A percentile compares a stretch with the other conserved stretches of the same genome.
phyloP scores from a whole-genome alignment of 352 stramenopile species.

The Phytophthora hibernalis region DNA sequence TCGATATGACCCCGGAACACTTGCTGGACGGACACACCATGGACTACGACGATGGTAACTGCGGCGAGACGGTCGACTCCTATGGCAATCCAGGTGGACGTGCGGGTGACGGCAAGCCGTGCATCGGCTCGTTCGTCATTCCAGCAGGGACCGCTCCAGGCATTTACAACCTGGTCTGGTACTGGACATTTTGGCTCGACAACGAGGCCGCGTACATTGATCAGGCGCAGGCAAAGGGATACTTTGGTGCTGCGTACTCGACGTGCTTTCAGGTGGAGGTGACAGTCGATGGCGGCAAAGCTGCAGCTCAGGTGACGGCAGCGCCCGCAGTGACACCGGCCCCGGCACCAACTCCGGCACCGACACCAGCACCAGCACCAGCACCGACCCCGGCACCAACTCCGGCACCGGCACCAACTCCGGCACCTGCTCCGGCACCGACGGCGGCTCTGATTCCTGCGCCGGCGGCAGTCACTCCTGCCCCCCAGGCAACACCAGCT shows the following conservation, averaged over 20 bases:
- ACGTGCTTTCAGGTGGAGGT: constrained; percentile 79
- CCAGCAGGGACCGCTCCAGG: constrained; percentile 49
- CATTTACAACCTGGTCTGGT: constrained; percentile 77
- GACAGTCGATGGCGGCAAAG: constrained; percentile 9
- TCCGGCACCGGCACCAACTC: constrained; percentile 8
- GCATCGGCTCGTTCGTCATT: constrained; percentile 60
- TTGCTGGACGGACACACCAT: constrained; percentile 54
- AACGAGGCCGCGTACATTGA: constrained; percentile 56
- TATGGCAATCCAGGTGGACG: constrained; percentile 52
- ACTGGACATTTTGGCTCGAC: constrained; percentile 75
- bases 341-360: neutral
- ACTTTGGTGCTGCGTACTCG: constrained; percentile 73
- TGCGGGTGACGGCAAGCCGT: constrained; percentile 68
- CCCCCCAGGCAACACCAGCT: neutral
- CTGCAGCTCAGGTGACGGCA: constrained; percentile 1
- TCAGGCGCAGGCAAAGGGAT: constrained; percentile 53
- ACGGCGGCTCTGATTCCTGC: constrained; percentile 3
- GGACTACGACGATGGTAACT: constrained; percentile 71
- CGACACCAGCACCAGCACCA: constrained; percentile 11
- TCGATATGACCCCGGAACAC: constrained; percentile 56
- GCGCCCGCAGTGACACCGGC: constrained; percentile 2
- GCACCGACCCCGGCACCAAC: constrained; percentile 5
- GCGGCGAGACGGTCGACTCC: constrained; percentile 58
- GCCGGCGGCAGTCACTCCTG: neutral
- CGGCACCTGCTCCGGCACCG: neutral